Evolutionary conservation across 306 rosid genomes (phyloP).

Genomic region (Castanopsis chinensis): DNA sequence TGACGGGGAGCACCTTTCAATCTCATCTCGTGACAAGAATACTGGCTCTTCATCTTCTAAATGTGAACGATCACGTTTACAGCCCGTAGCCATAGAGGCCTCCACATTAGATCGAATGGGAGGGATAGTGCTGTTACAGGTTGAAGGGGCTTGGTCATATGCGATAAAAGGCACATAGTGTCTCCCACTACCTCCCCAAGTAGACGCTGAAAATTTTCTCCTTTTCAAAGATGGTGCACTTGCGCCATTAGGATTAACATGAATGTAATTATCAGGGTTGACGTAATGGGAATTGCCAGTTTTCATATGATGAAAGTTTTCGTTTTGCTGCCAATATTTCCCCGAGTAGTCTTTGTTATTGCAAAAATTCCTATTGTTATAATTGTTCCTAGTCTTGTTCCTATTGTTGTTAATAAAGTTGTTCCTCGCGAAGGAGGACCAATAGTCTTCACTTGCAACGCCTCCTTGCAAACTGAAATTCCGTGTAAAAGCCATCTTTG

Average conservation of each 20-base stretch:
- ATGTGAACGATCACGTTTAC: constrained; percentile 54
- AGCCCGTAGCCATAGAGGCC: constrained; percentile 44
- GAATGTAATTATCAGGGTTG: constrained; percentile 29
- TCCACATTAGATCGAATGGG: constrained; percentile 45
- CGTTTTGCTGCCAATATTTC: constrained; percentile 32
- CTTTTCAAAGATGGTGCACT: constrained; percentile 53
- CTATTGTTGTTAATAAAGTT: constrained; percentile 33
- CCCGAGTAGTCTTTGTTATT: constrained; percentile 34
- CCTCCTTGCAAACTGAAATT: constrained; percentile 55
- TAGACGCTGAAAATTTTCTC: constrained; percentile 67
- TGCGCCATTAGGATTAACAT: constrained; percentile 35
- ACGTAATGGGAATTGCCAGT: constrained; percentile 32
- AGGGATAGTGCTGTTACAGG: constrained; percentile 34
- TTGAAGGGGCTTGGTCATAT: constrained; percentile 37
- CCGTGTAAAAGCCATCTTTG: constrained; percentile 53
- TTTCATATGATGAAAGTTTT: constrained; percentile 28
- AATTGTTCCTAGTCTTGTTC: constrained; percentile 54
- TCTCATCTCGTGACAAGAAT: constrained; percentile 92
- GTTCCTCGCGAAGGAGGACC: constrained; percentile 48
- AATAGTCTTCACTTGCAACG: constrained; percentile 39
- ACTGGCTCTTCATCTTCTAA: constrained; percentile 72
- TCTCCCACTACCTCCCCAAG: constrained; percentile 61
- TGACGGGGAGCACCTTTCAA: constrained; percentile 92
- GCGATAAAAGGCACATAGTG: constrained; percentile 42
- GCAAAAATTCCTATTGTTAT: constrained; percentile 33